Percentiles rank a stretch among this genome's conserved stretches.
Evolutionary conservation across 129 eudicot genomes (phyloP).

Genomic region (Oenanthe sinensis): DNA sequence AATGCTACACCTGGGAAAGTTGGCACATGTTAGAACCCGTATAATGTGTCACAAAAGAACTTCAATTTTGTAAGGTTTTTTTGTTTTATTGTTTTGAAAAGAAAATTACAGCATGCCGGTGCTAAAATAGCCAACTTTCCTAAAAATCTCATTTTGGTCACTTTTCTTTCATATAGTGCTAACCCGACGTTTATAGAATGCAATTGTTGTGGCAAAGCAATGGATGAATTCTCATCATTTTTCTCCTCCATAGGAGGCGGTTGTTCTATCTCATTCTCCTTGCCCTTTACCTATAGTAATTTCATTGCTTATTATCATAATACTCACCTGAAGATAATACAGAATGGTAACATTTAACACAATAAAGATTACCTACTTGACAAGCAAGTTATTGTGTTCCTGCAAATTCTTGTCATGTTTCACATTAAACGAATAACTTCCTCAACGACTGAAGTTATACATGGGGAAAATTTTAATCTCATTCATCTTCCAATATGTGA

Average conservation of each 20-base stretch:
- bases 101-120: too few species aligned
- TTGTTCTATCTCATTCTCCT: conserved; percentile 36
- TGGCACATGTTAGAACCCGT: not conserved
- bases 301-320: not conserved
- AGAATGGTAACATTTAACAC: not conserved
- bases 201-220: conserved; percentile 21
- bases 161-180: not conserved
- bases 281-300: conserved; percentile 34
- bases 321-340: not conserved
- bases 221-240: conserved; percentile 24
- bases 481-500: not conserved
- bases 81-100: too few species aligned
- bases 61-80: too few species aligned
- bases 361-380: conserved; percentile 42
- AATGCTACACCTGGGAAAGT: not conserved
- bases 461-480: not conserved
- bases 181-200: conserved; percentile 36
- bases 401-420: conserved; percentile 70
- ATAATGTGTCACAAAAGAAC: not conserved
- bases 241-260: conserved; percentile 21
- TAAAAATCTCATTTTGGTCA: not conserved
- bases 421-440: not conserved
- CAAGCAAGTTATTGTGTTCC: conserved; percentile 55
- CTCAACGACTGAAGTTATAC: not conserved
- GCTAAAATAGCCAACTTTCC: not conserved